Percentiles rank a stretch among this genome's conserved stretches.
phyloP scores from a whole-genome alignment of 1,284 basidiomycete species.

The Ganoderma boninense region DNA sequence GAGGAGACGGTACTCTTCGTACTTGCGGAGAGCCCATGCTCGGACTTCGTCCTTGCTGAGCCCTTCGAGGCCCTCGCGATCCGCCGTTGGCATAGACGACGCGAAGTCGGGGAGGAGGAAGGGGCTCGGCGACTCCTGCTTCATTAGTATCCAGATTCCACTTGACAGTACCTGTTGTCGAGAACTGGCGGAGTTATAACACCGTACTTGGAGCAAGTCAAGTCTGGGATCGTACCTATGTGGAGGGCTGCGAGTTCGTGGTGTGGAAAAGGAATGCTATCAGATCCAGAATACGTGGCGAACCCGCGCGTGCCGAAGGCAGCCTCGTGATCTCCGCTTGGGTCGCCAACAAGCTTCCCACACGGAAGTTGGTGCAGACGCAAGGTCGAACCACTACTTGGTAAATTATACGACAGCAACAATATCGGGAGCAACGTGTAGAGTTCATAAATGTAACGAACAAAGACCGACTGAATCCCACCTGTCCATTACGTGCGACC shows the following conservation, averaged over 20 bases:
- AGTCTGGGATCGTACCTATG: neutral
- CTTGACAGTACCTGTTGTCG: no score
- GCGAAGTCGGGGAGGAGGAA: neutral
- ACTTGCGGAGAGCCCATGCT: neutral
- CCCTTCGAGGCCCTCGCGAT: neutral
- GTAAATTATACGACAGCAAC: neutral
- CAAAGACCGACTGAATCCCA: neutral
- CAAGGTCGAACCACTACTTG: neutral
- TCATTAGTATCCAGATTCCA: no score
- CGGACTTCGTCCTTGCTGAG: slow-evolving; percentile 1
- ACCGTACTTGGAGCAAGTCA: no score
- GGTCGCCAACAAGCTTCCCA: neutral
- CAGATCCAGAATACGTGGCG: neutral
- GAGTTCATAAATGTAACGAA: neutral
- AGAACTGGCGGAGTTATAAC: no score
- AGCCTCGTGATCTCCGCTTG: neutral
- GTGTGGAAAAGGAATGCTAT: neutral
- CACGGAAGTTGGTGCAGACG: neutral
- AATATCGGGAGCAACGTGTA: neutral
- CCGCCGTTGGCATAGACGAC: neutral
- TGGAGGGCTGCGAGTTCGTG: neutral
- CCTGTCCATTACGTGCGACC: neutral
- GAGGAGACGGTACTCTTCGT: neutral
- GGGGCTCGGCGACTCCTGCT: no score
- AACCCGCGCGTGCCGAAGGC: neutral